These are phyloP conservation scores for Simplicillium aogashimaense DNA, from an alignment of 2,329 filamentous ascomycete genomes.

Conservation along the genomic window DNA sequence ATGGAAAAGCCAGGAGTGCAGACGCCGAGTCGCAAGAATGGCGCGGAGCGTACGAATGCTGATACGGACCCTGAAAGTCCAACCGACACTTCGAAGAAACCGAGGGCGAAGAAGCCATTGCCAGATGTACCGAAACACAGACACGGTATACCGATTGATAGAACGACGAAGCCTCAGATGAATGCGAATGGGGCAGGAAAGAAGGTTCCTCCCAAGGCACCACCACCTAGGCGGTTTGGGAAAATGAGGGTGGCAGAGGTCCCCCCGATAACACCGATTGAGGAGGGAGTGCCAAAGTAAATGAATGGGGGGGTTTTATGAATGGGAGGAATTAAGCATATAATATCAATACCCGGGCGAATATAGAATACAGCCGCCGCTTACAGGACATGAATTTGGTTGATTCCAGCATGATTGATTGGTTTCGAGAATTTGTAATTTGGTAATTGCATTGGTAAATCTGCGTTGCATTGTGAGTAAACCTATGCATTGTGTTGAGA, in stretches of 20 bases:
- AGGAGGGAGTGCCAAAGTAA: conserved; percentile 12
- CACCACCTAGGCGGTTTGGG: conserved; percentile 34
- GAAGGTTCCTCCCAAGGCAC: conserved; percentile 33
- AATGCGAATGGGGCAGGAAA: conserved; percentile 21
- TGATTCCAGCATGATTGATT: no score
- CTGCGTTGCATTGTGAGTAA: no score
- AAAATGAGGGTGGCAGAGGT: conserved; percentile 25
- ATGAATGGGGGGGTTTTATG: no score
- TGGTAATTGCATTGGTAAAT: no score
- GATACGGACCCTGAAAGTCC: conserved; percentile 13
- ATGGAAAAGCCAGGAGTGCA: conserved; percentile 76
- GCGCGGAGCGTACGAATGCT: conserved; percentile 11
- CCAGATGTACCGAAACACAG: conserved; percentile 47
- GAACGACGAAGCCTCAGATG: conserved; percentile 17
- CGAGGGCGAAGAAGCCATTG: conserved; percentile 34
- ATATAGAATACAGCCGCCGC: no score
- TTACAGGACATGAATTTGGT: no score
- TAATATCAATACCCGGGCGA: no score
- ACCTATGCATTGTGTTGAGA: no score
- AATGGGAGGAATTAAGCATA: no score
- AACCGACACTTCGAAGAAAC: conserved; percentile 12
- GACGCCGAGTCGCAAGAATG: conserved; percentile 58
- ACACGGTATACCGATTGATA: conserved; percentile 37
- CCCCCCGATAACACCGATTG: conserved; percentile 17
- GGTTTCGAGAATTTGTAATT: no score